Evolutionary conservation across 345 rosid species (phyloP), one percentile per base, ranked within the genome.

Genomic region (Mercurialis annua): DNA sequence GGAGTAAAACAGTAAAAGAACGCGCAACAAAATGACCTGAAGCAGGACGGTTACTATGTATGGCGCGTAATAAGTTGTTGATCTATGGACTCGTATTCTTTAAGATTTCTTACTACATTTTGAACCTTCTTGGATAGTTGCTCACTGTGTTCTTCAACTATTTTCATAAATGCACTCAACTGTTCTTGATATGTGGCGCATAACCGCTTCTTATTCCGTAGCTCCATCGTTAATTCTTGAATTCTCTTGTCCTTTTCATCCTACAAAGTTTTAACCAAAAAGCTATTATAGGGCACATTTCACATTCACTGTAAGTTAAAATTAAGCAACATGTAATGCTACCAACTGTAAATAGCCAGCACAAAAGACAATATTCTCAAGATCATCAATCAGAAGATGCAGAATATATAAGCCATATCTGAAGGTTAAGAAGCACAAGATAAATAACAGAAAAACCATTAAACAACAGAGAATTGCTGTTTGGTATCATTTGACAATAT

Each of bases 221-320:
- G 70, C 78, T 88, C 94, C 15, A 73, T 68, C 0, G 85, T 88
- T 68, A 86, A 54, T 77, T 84, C 91, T 72, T 88, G 91, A 78
- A 88, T 86, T 40, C 69, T 84, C 79, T 83, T 86, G 65, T 84
- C 94, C 74, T 88, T 88, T 43, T 81, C 89, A 42, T 81, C 89
- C 87, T 86, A 73, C 21, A 48, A 61, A 52, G 38, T 42, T 31
- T 61, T 3, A 62, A 21, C 26, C 43, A 23, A 6, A n/a, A 15
- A 15, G 11, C 38, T 66, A n/a, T n/a, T n/a, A n/a, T 42, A 53
- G 70, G 29, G 6, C 16, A 44, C 31, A 14, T 14, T 14, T 40
- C 10, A 1, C 40, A 29, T 56, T 56, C 9, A 6, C 46, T 21
- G 10, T 3, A 21, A 21, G 6, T 60, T 60, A 38, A 29, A 42